Evolutionary conservation across 1,139 yeast genomes (phyloP).

Genomic region (Lodderomyces metapsilosis): DNA sequence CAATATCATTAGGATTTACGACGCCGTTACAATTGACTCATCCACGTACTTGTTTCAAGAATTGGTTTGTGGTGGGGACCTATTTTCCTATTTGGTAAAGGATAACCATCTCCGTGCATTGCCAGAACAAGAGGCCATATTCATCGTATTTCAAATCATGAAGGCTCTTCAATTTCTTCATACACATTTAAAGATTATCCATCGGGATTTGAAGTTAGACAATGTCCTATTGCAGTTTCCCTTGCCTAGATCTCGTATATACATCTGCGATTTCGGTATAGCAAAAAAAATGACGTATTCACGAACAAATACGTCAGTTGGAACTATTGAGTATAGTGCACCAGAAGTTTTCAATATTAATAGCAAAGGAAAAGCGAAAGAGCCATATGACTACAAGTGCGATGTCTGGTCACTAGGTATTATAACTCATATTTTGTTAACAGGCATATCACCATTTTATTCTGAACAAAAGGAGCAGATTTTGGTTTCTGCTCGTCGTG

Average conservation of each 20-base stretch:
- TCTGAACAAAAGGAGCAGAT: constrained; percentile 36
- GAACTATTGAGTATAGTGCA: constrained; percentile 68
- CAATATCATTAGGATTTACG: constrained; percentile 43
- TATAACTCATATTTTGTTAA: constrained; percentile 51
- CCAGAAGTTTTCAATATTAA: constrained; percentile 43
- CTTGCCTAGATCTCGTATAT: constrained; percentile 47
- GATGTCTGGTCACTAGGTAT: constrained; percentile 72
- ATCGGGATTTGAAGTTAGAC: constrained; percentile 42
- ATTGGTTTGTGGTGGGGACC: constrained; percentile 60
- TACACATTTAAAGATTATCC: constrained; percentile 18
- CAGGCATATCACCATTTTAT: constrained; percentile 64
- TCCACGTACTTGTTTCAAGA: constrained; percentile 51
- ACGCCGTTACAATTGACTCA: constrained; percentile 34
- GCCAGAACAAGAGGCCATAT: constrained; percentile 52
- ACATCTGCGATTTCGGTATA: constrained; percentile 67
- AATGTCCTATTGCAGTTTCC: constrained; percentile 56
- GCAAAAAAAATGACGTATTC: constrained; percentile 38
- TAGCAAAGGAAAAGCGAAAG: constrained; percentile 2
- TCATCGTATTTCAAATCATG: constrained; percentile 56
- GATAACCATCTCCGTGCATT: constrained; percentile 39
- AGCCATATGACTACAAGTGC: constrained; percentile 54
- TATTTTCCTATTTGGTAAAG: constrained; percentile 56
- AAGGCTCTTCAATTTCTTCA: constrained; percentile 57
- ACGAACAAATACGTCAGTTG: constrained; percentile 57
- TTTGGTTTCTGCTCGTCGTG: constrained; percentile 38